Percentiles rank a stretch among this genome's conserved stretches.
Evolutionary conservation across 148 eudicot species (phyloP).

Genomic region (Talinum fruticosum): DNA sequence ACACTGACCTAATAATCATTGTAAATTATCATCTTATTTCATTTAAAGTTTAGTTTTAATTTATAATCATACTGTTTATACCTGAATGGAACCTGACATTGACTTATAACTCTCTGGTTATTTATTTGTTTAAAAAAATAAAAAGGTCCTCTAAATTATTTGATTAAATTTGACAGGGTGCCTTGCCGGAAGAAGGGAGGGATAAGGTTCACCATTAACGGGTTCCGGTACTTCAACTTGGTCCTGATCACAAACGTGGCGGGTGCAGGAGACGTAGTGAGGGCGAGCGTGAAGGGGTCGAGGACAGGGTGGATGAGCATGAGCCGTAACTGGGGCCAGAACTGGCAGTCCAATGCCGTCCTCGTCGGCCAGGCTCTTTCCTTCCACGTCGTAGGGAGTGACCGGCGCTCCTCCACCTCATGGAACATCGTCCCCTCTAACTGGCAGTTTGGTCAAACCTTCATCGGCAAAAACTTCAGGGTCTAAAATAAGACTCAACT

Average conservation of each 20-base stretch:
- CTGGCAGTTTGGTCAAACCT: conserved; percentile 88
- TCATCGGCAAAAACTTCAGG: conserved; percentile 71
- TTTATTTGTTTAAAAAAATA: too few relatives aligned
- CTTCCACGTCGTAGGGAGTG: conserved; percentile 59
- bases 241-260: conserved; percentile 74
- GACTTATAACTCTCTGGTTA: too few relatives aligned
- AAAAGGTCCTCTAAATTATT: too few relatives aligned
- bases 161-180: conserved; percentile 64
- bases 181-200: conserved; percentile 83
- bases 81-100: too few relatives aligned
- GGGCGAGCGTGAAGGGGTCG: conserved; percentile 56
- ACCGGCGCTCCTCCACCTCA: conserved; percentile 60
- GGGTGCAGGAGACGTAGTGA: conserved; percentile 71
- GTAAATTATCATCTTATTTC: too few relatives aligned
- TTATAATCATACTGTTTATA: too few relatives aligned
- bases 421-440: conserved; percentile 63
- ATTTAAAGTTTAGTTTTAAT: too few relatives aligned
- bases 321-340: conserved; percentile 91
- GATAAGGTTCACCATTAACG: conserved; percentile 74
- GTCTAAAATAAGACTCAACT: conserved; percentile 22
- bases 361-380: conserved; percentile 72
- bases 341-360: conserved; percentile 72
- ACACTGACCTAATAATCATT: neutral
- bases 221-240: conserved; percentile 81
- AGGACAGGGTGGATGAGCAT: conserved; percentile 64